Conservation (phyloP, 2,329 filamentous ascomycete species). For the Basipetospora chlamydospora region DNA sequence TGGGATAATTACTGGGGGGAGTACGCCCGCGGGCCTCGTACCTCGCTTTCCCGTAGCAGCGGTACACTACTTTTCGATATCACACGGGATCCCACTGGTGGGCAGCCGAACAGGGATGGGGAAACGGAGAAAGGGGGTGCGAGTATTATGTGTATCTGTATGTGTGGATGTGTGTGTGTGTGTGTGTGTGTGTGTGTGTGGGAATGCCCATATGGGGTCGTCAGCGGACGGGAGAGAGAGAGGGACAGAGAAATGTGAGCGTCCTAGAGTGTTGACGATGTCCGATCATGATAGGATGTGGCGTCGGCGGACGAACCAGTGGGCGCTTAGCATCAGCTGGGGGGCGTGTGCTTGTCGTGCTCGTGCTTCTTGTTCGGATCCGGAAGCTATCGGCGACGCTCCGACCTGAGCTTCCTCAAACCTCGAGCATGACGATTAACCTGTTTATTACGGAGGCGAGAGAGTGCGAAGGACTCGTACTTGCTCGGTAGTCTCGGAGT, state of each 20-base stretch:
- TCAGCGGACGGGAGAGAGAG: not conserved
- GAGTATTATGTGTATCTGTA: too few species aligned
- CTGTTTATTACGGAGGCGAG: too few species aligned
- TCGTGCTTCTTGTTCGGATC: too few species aligned
- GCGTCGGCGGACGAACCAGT: conserved; percentile 1
- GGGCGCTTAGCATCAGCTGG: conserved; percentile 4
- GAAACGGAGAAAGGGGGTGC: too few species aligned
- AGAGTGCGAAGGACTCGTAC: too few species aligned
- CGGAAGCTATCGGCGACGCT: too few species aligned
- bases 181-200: too few species aligned
- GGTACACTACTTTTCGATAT: conserved; percentile 1
- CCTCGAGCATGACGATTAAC: too few species aligned
- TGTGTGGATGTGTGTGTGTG: too few species aligned
- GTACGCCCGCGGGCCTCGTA: not conserved
- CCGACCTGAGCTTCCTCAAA: too few species aligned
- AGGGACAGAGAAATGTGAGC: not conserved
- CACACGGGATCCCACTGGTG: not conserved
- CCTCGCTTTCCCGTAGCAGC: not conserved
- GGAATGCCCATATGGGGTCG: too few species aligned
- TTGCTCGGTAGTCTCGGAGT: too few species aligned
- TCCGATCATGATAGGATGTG: conserved; percentile 4
- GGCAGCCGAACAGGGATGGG: not conserved
- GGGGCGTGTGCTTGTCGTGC: not conserved
- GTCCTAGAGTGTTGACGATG: not conserved
- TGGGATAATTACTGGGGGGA: not conserved